Percentiles rank a stretch among this genome's conserved stretches.
Evolutionary conservation across 1,284 basidiomycete species (phyloP).

Genomic region (Cutaneotrichosporon cyanovorans): DNA sequence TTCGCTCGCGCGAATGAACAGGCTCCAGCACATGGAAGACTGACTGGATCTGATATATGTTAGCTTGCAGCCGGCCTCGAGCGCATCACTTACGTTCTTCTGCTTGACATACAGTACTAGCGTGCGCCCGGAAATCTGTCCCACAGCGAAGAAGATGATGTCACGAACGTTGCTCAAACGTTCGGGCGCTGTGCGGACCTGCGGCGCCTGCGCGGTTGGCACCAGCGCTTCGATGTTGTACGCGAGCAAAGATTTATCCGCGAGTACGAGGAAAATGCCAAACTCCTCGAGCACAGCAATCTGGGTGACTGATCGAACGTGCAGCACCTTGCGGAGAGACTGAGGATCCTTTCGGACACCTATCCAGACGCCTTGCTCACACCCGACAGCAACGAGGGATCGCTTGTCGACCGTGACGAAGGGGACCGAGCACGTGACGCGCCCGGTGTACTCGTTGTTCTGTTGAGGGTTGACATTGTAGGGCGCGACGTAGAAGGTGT

Average conservation of each 20-base stretch:
- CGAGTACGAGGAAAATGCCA: constrained; percentile 87
- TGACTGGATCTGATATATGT: constrained; percentile 54
- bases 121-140: constrained; percentile 72
- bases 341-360: constrained; percentile 79
- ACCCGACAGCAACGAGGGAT: constrained; percentile 81
- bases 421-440: constrained; percentile 86
- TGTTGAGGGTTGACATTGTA: constrained; percentile 50
- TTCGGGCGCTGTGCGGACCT: constrained; percentile 55
- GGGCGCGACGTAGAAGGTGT: constrained; percentile 71
- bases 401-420: constrained; percentile 79
- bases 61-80: too few relatives aligned
- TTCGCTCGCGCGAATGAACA: constrained; percentile 73
- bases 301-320: constrained; percentile 83
- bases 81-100: too few relatives aligned
- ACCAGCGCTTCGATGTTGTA: constrained; percentile 95
- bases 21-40: constrained; percentile 92
- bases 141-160: constrained; percentile 90
- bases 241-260: constrained; percentile 62
- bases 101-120: constrained; percentile 90
- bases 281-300: constrained; percentile 92
- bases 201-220: constrained; percentile 54
- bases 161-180: constrained; percentile 76
- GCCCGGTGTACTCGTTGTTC: constrained; percentile 69
- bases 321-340: constrained; percentile 80
- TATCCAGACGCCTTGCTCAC: constrained; percentile 94